A percentile compares a stretch with the other conserved stretches of the same genome.
Evolutionary conservation across 1,284 basidiomycete species (phyloP).

Genomic region (Fistulina hepatica): DNA sequence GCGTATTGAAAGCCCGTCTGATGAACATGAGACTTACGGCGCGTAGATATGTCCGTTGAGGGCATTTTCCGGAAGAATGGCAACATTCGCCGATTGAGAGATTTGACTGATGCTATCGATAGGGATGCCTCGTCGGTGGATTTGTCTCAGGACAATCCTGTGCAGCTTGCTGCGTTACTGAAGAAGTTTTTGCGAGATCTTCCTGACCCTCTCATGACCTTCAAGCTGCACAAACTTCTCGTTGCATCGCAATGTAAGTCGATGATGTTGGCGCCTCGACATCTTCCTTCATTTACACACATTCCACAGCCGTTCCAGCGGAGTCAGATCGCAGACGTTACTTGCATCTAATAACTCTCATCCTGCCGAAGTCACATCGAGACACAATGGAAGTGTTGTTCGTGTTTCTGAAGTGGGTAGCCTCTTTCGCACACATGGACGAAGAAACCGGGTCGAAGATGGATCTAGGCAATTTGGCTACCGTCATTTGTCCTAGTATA

Average conservation of each 20-base stretch:
- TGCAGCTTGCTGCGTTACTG: conserved; percentile 91
- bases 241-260: conserved; percentile 80
- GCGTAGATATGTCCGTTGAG: conserved; percentile 93
- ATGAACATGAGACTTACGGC: conserved; percentile 5
- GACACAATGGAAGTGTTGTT: conserved; percentile 98
- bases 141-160: conserved; percentile 89
- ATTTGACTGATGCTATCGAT: conserved; percentile 87
- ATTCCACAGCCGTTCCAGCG: conserved; percentile 51
- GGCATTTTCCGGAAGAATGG: conserved; percentile 99
- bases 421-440: conserved; percentile 96
- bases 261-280: conserved; percentile 3
- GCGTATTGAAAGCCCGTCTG: conserved; percentile 23
- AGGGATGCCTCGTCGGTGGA: conserved; percentile 86
- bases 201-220: conserved; percentile 93
- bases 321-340: conserved; percentile 75
- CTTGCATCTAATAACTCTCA: conserved; percentile 78
- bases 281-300: conserved; percentile 11
- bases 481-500: conserved; percentile 95
- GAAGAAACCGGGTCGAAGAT: conserved; percentile 98
- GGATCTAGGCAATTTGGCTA: conserved; percentile 95
- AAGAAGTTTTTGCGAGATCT: conserved; percentile 97
- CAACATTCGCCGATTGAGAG: conserved; percentile 88
- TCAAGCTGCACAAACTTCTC: conserved; percentile 84
- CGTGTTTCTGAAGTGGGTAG: conserved; percentile 99
- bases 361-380: conserved; percentile 88